A percentile compares a stretch with the other conserved stretches of the same genome.
These are phyloP conservation scores for Yamadazyma nakazawae DNA, from an alignment of 805 yeast genomes.

Conservation along the genomic window DNA sequence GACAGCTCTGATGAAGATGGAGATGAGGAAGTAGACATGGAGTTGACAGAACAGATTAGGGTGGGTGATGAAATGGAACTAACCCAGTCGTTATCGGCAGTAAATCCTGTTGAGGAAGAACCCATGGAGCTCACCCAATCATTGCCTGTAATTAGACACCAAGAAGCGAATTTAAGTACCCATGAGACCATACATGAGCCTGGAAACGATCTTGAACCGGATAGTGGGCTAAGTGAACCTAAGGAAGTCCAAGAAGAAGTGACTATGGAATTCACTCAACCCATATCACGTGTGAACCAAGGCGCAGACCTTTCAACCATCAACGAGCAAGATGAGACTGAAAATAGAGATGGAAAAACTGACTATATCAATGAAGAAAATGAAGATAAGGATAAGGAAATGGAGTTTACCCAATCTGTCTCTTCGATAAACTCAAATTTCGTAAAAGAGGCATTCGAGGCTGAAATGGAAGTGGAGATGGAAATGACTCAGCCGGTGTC, in stretches of 20 bases:
- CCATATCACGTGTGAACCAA: conserved; percentile 3
- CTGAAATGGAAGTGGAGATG: conserved; percentile 8
- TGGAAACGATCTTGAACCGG: not conserved
- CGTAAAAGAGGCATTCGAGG: not conserved
- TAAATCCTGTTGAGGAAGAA: conserved; percentile 3
- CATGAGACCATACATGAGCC: not conserved
- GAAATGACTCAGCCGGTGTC: conserved; percentile 14
- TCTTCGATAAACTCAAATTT: not conserved
- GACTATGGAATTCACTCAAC: conserved; percentile 14
- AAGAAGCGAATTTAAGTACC: not conserved
- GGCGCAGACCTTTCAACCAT: conserved; percentile 8
- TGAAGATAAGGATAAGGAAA: conserved; percentile 5
- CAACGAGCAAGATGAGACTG: conserved; percentile 5
- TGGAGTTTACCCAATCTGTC: conserved; percentile 13
- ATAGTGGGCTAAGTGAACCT: not conserved
- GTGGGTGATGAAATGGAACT: conserved; percentile 18
- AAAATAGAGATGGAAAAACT: not conserved
- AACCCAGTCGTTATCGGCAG: conserved; percentile 13
- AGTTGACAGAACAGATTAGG: conserved; percentile 18
- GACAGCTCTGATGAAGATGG: conserved; percentile 4
- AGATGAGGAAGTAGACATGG: conserved; percentile 20
- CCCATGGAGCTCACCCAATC: conserved; percentile 13
- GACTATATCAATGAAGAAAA: not conserved
- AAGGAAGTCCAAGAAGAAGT: not conserved
- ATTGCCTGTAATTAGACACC: conserved; percentile 1